phyloP scores from a whole-genome alignment of 2,329 filamentous ascomycete genomes.

The Annulohypoxylon truncatum region DNA sequence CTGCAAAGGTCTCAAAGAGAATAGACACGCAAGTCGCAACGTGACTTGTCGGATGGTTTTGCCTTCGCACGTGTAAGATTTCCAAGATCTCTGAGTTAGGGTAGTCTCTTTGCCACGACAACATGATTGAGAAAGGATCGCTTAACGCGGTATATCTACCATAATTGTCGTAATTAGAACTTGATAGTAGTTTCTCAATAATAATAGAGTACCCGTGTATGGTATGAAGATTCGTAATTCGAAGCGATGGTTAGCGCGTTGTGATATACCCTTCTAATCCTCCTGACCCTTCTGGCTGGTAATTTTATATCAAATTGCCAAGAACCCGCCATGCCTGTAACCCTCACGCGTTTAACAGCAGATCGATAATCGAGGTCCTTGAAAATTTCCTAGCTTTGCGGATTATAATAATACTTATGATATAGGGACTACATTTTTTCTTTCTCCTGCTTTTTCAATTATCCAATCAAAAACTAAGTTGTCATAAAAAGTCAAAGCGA shows the following conservation, averaged over 20 bases:
- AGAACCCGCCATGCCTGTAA: not conserved
- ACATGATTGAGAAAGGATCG: slow-evolving; percentile 22
- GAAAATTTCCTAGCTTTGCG: not conserved
- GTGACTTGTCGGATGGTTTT: slow-evolving; percentile 33
- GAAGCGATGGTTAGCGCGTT: not conserved
- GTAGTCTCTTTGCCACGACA: slow-evolving; percentile 31
- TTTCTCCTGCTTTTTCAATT: not conserved
- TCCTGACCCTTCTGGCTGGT: slow-evolving; percentile 1
- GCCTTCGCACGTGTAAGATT: slow-evolving; percentile 24
- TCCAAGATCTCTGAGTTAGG: not conserved
- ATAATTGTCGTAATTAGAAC: not conserved
- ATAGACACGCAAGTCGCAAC: slow-evolving; percentile 25
- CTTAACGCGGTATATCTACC: slow-evolving; percentile 31
- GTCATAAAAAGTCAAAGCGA: slow-evolving; percentile 13
- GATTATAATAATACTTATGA: not conserved
- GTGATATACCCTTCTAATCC: not conserved
- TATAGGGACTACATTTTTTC: not conserved
- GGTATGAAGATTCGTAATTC: not conserved
- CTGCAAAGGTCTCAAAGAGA: not conserved
- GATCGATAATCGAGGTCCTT: not conserved
- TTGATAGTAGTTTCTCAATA: not conserved
- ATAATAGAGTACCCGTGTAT: too few species aligned
- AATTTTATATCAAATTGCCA: slow-evolving; percentile 17
- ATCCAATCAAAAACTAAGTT: not conserved
- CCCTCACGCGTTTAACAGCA: slow-evolving; percentile 5